Evolutionary conservation across 108 stramenopile genomes (phyloP), one percentile per base, ranked within the genome.

Genomic region (Stephanodiscus triporus): DNA sequence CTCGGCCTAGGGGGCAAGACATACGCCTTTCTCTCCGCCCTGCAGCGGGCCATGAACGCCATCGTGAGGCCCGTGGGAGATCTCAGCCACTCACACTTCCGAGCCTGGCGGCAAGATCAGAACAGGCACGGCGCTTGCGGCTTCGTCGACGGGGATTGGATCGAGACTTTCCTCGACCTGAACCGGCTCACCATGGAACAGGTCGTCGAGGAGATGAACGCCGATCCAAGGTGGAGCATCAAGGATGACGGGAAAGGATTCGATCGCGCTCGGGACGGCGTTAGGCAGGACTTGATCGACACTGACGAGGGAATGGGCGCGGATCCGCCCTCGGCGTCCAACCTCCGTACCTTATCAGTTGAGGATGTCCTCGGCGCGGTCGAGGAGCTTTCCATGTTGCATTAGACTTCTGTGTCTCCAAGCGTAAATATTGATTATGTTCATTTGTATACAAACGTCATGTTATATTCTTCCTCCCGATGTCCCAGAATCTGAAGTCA

Each of bases 61-160:
- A 68, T 81, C n/a, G 80, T 96, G 14, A 73, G 73, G 54, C 89
- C 95, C 7, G 85, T 98, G 2, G 99, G 98, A 36, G 95, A 87
- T 70, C 84, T 98, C 29, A 74, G 72, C 23, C 97, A 97, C 82
- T 83, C 79, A 10, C 77, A 90, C 55, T 98, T 89, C 79, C 86
- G 99, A 8, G 82, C 91, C 4, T 98, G 93, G 75, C 76, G 78
- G 32, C 90, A 77, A 19, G 90, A 91, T 34, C 70, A 84, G 19
- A 81, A 85, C 8, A 69, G 60, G 9, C 84, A 92, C 37, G 84
- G 91, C 38, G 76, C 81, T 51, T 82, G 88, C 48, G 94, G 96
- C 19, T 97, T 98, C 72, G 83, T 99, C 47, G 99, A 99, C 68
- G 99, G 99, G 26, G 99, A 99, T 72, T 71, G 98, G 66, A 60